Conservation (phyloP, 2,329 filamentous ascomycete genomes). For the Endothia cerciana region DNA sequence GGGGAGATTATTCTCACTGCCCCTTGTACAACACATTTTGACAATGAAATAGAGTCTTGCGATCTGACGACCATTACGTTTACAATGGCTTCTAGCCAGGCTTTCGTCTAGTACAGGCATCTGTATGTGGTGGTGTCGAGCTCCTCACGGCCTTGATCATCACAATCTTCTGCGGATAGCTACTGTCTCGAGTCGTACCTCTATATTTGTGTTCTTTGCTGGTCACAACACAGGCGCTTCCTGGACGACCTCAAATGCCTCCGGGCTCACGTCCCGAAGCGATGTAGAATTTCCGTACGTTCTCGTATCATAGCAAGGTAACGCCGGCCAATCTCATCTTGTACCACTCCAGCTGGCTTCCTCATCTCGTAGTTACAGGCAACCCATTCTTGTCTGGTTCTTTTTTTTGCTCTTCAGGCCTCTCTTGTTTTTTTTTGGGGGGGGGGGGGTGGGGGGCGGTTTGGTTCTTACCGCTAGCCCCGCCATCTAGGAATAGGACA, state of each 20-base stretch:
- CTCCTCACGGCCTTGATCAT: background rate
- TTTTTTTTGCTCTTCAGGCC: background rate
- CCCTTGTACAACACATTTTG: constrained; percentile 28
- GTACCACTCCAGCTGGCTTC: too few relatives aligned
- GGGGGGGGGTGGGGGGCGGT: too few relatives aligned
- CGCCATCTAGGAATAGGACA: background rate
- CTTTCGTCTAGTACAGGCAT: constrained; percentile 1
- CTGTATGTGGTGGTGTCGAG: background rate
- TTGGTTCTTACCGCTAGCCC: too few relatives aligned
- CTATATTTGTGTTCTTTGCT: background rate
- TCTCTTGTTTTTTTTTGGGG: background rate
- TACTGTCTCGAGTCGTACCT: background rate
- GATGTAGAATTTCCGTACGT: background rate
- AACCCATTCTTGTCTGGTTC: too few relatives aligned
- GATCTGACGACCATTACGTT: constrained; percentile 13
- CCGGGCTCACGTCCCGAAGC: background rate
- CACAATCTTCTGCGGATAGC: background rate
- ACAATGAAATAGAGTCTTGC: constrained; percentile 28
- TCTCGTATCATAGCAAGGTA: too few relatives aligned
- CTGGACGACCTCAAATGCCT: background rate
- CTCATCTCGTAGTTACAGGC: too few relatives aligned
- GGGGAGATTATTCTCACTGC: background rate
- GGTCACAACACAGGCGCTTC: background rate
- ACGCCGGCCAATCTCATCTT: too few relatives aligned
- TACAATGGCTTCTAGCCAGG: background rate